Base-by-base conservation (phyloP, 495 filamentous ascomycete species). In the Bryoglossum gracile region DNA sequence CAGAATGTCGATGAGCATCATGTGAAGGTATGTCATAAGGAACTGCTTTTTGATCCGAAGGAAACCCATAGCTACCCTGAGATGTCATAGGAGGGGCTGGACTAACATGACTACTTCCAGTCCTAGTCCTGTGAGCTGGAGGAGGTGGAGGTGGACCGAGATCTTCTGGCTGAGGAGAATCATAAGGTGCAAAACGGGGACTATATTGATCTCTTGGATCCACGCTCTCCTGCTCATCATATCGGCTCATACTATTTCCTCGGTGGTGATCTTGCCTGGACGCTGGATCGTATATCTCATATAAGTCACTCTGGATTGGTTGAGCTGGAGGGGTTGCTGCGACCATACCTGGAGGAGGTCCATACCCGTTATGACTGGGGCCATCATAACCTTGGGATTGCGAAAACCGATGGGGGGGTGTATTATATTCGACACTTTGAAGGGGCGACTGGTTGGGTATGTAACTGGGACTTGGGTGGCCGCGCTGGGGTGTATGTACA, bases 351-450 rank as follows among this genome's bases (percentile, higher is more conserved):
- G 52, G 52, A 22, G 52, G 23, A 23, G 25, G 19, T 13, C 50
- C 52, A 48, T 55, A 55, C 21, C 49, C 45, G 39, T 50, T 50
- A 34, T 16, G 30, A 11, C 36, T 48, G 8, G 50, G 47, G 9
- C 42, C 50, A 5, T 54, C 52, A 30, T 55, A 56, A 1, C 37
- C 38, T 41, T 48, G 45, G 11, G 53, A 32, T 11, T 40, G 34
- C 5, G 46, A 38, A 33, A 43, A 44, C n/a, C 43, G 48, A 3
- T 33, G 40, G 4, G 66, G 59, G 6, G 67, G 63, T 4, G 64
- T 65, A 21, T 54, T 61, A 53, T 76, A 75, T 49, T 78, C 74
- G 13, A 57, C 43, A 32, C 51, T 59, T 42, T 73, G 69, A 17
- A 68, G 54, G 14, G 70, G 64, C 5, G 71, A 64, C 43, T 71